Percentiles rank a stretch among this genome's conserved stretches.
Evolutionary conservation across 1,284 basidiomycete species (phyloP).

Genomic region (Tilletia horrida): DNA sequence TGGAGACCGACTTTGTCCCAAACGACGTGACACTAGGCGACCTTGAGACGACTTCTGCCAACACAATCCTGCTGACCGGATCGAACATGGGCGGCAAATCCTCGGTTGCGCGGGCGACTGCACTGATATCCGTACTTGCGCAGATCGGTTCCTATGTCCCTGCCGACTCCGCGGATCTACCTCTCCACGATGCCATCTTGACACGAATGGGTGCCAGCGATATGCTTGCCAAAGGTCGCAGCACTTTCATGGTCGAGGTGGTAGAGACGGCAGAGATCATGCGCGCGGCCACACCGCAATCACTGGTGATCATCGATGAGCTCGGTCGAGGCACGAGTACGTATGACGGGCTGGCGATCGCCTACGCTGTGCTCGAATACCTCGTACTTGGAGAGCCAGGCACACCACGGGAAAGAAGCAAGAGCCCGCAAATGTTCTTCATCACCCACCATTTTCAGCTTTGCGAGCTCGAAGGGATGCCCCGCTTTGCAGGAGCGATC

Average conservation of each 20-base stretch:
- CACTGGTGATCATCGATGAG: slow-evolving; percentile 46
- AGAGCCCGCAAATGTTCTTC: slow-evolving; percentile 29
- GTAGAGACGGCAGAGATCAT: slow-evolving; percentile 67
- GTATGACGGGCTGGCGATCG: slow-evolving; percentile 42
- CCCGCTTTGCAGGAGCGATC: slow-evolving; percentile 20
- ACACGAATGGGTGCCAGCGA: slow-evolving; percentile 84
- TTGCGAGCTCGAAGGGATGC: slow-evolving; percentile 23
- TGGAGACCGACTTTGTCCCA: slow-evolving; percentile 36
- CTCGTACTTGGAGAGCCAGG: slow-evolving; percentile 18
- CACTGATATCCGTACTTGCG: slow-evolving; percentile 56
- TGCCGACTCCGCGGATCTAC: slow-evolving; percentile 68
- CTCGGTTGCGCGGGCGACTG: slow-evolving; percentile 57
- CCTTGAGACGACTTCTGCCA: not conserved
- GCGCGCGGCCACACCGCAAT: slow-evolving; percentile 36
- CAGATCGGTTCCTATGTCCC: slow-evolving; percentile 64
- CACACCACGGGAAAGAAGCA: not conserved
- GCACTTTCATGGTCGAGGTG: slow-evolving; percentile 94
- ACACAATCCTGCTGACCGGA: slow-evolving; percentile 46
- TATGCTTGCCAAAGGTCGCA: slow-evolving; percentile 75
- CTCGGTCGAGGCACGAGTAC: slow-evolving; percentile 40
- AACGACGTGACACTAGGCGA: slow-evolving; percentile 40
- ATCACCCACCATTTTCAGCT: slow-evolving; percentile 49
- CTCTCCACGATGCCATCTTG: slow-evolving; percentile 76
- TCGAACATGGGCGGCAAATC: slow-evolving; percentile 65
- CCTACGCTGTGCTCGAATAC: slow-evolving; percentile 36